phyloP scores from a whole-genome alignment of 2,329 filamentous ascomycete genomes.

The Aspergillus novofumigatus region DNA sequence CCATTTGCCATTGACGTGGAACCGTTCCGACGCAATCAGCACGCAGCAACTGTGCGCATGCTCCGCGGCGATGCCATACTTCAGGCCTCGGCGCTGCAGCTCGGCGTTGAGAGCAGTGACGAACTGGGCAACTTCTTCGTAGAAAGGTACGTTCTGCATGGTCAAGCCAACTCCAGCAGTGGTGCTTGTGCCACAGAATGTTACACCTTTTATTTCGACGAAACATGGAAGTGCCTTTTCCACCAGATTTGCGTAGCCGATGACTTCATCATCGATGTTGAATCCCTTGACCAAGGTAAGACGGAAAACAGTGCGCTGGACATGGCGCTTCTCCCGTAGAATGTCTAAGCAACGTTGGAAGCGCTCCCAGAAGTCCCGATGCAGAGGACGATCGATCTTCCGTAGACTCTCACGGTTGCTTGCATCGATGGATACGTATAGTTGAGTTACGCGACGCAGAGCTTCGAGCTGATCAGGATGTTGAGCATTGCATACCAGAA shows the following conservation, averaged over 20 bases:
- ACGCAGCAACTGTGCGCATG: conserved; percentile 94
- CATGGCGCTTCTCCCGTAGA: conserved; percentile 72
- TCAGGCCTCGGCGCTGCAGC: conserved; percentile 65
- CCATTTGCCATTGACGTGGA: conserved; percentile 74
- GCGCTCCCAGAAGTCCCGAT: conserved; percentile 96
- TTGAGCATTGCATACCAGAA: conserved; percentile 95
- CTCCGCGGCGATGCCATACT: conserved; percentile 89
- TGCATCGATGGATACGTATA: conserved; percentile 95
- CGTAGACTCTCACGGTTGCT: conserved; percentile 83
- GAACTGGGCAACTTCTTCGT: conserved; percentile 82
- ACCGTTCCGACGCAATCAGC: conserved; percentile 76
- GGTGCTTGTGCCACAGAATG: conserved; percentile 88
- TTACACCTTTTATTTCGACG: conserved; percentile 93
- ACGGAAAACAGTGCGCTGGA: conserved; percentile 89
- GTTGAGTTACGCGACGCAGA: conserved; percentile 81
- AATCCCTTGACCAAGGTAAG: conserved; percentile 96
- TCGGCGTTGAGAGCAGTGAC: conserved; percentile 69
- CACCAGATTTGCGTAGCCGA: conserved; percentile 85
- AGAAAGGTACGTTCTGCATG: conserved; percentile 98
- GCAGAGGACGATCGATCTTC: conserved; percentile 84
- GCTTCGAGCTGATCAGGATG: conserved; percentile 85
- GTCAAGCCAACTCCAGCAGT: conserved; percentile 79
- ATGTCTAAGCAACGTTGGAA: conserved; percentile 91
- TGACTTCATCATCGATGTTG: conserved; percentile 90
- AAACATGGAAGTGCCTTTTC: conserved; percentile 84